Percentiles rank a stretch among this genome's conserved stretches.
Conservation (phyloP, 192 early-diverging fungal genomes). For the Umbelopsis sp. region DNA sequence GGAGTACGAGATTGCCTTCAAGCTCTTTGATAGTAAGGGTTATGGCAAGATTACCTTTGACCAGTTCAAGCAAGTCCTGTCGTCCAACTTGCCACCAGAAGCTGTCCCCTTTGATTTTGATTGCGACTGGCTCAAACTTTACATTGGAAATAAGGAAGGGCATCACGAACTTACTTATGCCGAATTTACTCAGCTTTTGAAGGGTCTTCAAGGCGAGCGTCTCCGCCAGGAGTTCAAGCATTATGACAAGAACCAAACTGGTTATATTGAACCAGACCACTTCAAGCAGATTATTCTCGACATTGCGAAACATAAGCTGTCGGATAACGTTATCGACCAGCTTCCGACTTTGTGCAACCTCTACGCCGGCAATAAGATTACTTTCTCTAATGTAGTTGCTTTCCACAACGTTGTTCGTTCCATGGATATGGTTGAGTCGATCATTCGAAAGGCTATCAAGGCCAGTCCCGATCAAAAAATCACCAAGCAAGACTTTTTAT, state of each 20-base stretch:
- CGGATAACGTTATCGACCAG: constrained; percentile 62
- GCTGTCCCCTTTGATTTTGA: constrained; percentile 70
- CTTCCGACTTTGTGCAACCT: constrained; percentile 61
- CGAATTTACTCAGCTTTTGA: constrained; percentile 71
- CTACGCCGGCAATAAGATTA: constrained; percentile 60
- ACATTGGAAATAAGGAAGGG: constrained; percentile 56
- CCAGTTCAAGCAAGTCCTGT: constrained; percentile 68
- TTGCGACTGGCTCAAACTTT: constrained; percentile 74
- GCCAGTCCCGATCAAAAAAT: constrained; percentile 52
- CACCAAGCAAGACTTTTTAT: constrained; percentile 65
- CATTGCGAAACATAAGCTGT: constrained; percentile 66
- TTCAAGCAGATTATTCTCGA: constrained; percentile 64
- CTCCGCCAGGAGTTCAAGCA: constrained; percentile 71
- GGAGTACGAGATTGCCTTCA: constrained; percentile 73
- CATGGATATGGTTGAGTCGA: constrained; percentile 69
- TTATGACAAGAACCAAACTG: constrained; percentile 65
- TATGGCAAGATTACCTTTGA: constrained; percentile 65
- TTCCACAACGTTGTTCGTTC: constrained; percentile 64
- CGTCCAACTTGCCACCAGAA: constrained; percentile 50
- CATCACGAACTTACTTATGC: constrained; percentile 64
- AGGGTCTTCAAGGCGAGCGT: constrained; percentile 69
- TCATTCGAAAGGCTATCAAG: constrained; percentile 55
- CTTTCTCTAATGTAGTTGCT: constrained; percentile 63
- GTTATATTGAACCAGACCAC: constrained; percentile 59
- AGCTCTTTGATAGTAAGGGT: constrained; percentile 61